Evolutionary conservation across 2,329 filamentous ascomycete species (phyloP), one percentile per base, ranked within the genome.

Genomic region (Sporothrix phasma): DNA sequence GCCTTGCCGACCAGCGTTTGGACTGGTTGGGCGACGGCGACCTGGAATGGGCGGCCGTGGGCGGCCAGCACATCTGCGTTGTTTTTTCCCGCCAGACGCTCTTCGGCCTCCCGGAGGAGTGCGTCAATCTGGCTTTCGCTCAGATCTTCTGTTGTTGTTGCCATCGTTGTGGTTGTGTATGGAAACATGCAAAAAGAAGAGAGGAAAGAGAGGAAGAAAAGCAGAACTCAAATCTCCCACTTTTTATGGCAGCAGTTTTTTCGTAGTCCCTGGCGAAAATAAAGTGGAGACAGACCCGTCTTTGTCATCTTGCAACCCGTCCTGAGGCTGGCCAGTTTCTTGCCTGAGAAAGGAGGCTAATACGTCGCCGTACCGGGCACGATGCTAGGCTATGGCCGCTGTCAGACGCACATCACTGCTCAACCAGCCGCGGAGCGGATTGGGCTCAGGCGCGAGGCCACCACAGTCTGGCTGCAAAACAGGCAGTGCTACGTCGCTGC

Each of bases 51-150:
- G 29, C 41, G 39, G n/a, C 53, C 31, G 29, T 60, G 34, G 8
- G 46, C 34, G 6, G 63, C 62, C 22, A 63, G 45, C 39, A 19
- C 54, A 11, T 31, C 54, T 3, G 46, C 37, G 8, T 51, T 41
- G 29, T 5, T 67, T 62, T 71, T 69, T 58, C 66, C 68, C 15
- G 72, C 69, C 64, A 78, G 72, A 26, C 75, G 73, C 64, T 71
- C 69, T 66, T 77, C 75, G 3, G 76, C 76, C 68, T 78, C 73
- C 24, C 69, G 67, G n/a, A 78, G 71, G 37, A 78, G 71, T 41
- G 68, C 65, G 61, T 75, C 73, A 63, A 78, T 75, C 68, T 75
- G 71, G 47, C 70, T 71, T 65, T 76, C 75, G 6, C 73, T 73
- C 66, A 74, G 69, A 62, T 69, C 70, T 46, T 68, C 51, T 19